Percentiles rank a stretch among this genome's conserved stretches.
Conservation (phyloP, 2,329 filamentous ascomycete species). For the Emericellopsis atlantica region DNA sequence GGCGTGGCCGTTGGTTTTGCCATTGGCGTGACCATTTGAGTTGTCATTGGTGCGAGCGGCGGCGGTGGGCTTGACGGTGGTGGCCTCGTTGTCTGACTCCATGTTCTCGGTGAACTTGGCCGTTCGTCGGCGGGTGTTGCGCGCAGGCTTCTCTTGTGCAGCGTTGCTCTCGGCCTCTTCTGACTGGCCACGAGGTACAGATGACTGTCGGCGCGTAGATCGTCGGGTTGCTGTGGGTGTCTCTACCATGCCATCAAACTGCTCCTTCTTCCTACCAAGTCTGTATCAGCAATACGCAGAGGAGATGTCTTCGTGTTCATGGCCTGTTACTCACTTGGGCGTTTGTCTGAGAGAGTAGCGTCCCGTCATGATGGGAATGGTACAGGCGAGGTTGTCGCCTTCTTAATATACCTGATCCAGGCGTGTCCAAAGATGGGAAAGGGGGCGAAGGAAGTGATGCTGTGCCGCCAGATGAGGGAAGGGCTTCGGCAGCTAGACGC, state of each 20-base stretch:
- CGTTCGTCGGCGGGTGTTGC: constrained; percentile 29
- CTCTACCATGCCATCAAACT: constrained; percentile 49
- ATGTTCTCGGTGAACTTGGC: constrained; percentile 38
- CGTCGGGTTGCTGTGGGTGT: constrained; percentile 30
- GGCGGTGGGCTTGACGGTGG: constrained; percentile 8
- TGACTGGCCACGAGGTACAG: constrained; percentile 27
- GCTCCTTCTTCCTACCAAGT: constrained; percentile 41
- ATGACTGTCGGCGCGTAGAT: constrained; percentile 36
- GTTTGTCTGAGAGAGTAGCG: constrained; percentile 25
- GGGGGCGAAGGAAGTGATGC: neutral
- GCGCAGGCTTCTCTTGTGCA: constrained; percentile 28
- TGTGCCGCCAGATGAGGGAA: constrained; percentile 3
- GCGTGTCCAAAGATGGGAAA: neutral
- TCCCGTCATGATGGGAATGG: constrained; percentile 16
- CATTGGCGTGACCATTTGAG: constrained; percentile 11
- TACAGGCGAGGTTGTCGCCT: neutral
- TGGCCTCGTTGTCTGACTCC: constrained; percentile 25
- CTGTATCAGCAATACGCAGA: neutral
- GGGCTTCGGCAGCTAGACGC: neutral
- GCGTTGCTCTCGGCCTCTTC: constrained; percentile 34
- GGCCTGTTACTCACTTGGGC: constrained; percentile 17
- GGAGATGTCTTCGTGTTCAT: neutral
- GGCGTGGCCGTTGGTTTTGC: constrained; percentile 11
- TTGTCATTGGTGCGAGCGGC: constrained; percentile 14
- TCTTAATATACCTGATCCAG: constrained; percentile 1